Percentiles rank a stretch among this genome's conserved stretches.
phyloP scores from a whole-genome alignment of 768 basidiomycete genomes.

The Cytidiella melzeri region DNA sequence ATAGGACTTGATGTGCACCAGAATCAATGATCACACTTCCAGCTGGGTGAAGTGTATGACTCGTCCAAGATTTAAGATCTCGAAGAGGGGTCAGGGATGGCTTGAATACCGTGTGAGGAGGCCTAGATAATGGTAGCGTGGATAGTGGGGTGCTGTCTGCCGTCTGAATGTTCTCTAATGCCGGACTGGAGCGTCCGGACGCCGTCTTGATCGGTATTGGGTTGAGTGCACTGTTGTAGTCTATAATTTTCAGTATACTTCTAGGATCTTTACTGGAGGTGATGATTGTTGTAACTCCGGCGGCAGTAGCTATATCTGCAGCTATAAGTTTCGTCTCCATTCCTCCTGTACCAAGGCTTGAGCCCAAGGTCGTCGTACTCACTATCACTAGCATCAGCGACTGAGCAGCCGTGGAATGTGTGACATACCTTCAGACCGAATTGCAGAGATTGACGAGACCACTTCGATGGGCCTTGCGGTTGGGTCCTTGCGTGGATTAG shows the following conservation, averaged over 20 bases:
- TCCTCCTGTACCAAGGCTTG: slow-evolving; percentile 91
- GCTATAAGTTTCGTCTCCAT: slow-evolving; percentile 99
- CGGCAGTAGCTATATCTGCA: slow-evolving; percentile 93
- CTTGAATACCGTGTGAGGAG: slow-evolving; percentile 85
- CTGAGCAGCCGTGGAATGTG: background rate
- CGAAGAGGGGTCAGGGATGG: slow-evolving; percentile 65
- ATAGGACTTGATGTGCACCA: slow-evolving; percentile 84
- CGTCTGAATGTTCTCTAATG: slow-evolving; percentile 22
- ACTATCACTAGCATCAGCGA: slow-evolving; percentile 40
- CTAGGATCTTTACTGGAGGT: slow-evolving; percentile 75
- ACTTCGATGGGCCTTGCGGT: slow-evolving; percentile 72
- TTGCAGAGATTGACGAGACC: slow-evolving; percentile 76
- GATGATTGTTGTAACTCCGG: slow-evolving; percentile 90
- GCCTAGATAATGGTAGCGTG: slow-evolving; percentile 31
- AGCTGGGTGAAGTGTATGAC: slow-evolving; percentile 87
- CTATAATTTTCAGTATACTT: slow-evolving; percentile 75
- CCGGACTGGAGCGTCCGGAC: slow-evolving; percentile 32
- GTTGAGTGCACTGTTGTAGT: slow-evolving; percentile 53
- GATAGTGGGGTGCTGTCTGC: slow-evolving; percentile 14
- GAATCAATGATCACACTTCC: slow-evolving; percentile 85
- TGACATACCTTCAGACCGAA: slow-evolving; percentile 68
- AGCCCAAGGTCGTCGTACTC: slow-evolving; percentile 88
- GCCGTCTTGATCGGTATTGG: too few species aligned
- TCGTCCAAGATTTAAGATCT: slow-evolving; percentile 94
- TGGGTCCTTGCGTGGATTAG: slow-evolving; percentile 91